Evolutionary conservation across 148 eudicot species (phyloP), one percentile per base, ranked within the genome.

Genomic region (Camellia granthamiana): DNA sequence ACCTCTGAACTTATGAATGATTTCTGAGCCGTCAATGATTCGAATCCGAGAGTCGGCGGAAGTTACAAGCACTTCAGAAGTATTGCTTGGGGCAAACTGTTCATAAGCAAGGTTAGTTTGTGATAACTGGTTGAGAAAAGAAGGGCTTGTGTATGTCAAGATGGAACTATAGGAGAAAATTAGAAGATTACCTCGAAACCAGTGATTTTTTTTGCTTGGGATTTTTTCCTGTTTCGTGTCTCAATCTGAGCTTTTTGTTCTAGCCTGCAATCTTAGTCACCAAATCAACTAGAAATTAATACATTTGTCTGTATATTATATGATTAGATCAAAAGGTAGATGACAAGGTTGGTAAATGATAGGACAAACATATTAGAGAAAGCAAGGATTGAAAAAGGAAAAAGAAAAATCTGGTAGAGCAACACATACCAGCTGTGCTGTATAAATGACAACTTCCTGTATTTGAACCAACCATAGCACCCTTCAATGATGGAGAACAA

Each of bases 11-110:
- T 96, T 96, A 60, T 94, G 95, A 30, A 86, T 59, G 62, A 89
- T 46, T 1, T 90, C 94, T 77, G 92, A 74, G 30, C 93, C 98
- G 44, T 91, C 90, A 19, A 85, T 80, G 63, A 94, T 88, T 80
- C 97, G 84, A 78, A 94, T 84, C 75, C 97, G 84, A 2, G 99
- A 96, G 72, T 94, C 98, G 44, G 99, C 96, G 38, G 99, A 94
- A 70, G 99, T 91, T 21, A 96, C 85, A 0, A 96, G 97, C 79
- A 96, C 89, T 85, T 96, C 98, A 44, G 88, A 86, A 6, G 93
- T 90, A 82, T 84, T 92, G 41, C 81, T 87, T 18, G 92, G 89
- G 44, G 85, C 56, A 82, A 91, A 96, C 99, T 96, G 88, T 66
- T 74, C 38, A 59, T 69, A 67, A 71, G 47, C 69, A 58, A 69